Conservation (phyloP, 2,329 filamentous ascomycete genomes). For the Fusarium algeriense region DNA sequence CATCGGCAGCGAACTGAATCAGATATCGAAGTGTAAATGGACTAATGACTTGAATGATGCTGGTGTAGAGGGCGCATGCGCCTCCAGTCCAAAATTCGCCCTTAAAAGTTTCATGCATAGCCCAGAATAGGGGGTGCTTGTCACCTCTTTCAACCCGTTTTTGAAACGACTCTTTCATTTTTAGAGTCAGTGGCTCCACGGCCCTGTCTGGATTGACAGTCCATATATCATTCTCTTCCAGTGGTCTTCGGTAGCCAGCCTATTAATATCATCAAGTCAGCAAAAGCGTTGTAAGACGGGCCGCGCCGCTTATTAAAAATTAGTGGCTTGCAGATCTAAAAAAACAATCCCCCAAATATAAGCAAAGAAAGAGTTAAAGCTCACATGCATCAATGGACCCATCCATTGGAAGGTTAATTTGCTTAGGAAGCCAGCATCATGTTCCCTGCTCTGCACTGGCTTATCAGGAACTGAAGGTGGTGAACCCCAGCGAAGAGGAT, state of each 20-base stretch:
- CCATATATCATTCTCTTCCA: conserved; percentile 91
- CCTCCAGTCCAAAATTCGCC: conserved; percentile 88
- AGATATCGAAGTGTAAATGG: conserved; percentile 89
- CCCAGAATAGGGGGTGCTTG: conserved; percentile 80
- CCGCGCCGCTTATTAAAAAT: conserved; percentile 18
- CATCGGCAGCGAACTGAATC: conserved; percentile 85
- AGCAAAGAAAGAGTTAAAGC: conserved; percentile 46
- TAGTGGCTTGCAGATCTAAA: conserved; percentile 32
- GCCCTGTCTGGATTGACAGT: conserved; percentile 84
- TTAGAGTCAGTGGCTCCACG: conserved; percentile 75
- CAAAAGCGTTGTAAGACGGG: conserved; percentile 30
- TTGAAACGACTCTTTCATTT: conserved; percentile 76
- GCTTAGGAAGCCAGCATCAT: conserved; percentile 80
- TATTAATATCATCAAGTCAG: conserved; percentile 50
- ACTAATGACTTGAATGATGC: conserved; percentile 81
- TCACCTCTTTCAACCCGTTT: conserved; percentile 75
- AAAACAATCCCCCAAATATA: neutral
- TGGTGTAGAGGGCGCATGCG: conserved; percentile 78
- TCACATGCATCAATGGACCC: conserved; percentile 82
- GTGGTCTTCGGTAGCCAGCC: conserved; percentile 85
- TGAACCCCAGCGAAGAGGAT: conserved; percentile 71
- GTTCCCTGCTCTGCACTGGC: conserved; percentile 72
- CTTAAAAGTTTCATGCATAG: conserved; percentile 88
- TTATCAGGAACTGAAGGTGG: conserved; percentile 68
- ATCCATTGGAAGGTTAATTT: conserved; percentile 90